Conservation (phyloP, 805 yeast genomes). For the Lipomyces chichibuensis region DNA sequence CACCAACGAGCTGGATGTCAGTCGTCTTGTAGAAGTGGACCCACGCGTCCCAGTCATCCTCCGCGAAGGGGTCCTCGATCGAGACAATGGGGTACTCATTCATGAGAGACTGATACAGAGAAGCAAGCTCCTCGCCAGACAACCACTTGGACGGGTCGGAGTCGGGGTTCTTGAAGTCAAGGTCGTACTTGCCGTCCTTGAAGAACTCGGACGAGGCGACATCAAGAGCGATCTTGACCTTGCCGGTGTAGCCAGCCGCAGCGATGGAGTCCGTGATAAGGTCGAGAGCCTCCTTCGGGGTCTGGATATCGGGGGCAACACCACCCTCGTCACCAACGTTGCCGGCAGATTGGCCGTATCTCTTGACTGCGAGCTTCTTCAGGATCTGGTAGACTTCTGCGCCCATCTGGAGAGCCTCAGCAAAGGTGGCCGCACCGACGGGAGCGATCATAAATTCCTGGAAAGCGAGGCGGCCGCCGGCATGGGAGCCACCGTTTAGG, state of each 20-base stretch:
- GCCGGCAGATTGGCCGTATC: conserved; percentile 97
- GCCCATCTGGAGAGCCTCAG: conserved; percentile 96
- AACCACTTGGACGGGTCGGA: conserved; percentile 91
- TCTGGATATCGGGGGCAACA: conserved; percentile 96
- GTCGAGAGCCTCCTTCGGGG: conserved; percentile 97
- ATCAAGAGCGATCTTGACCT: conserved; percentile 89
- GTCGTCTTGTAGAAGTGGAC: conserved; percentile 65
- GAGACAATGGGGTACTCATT: conserved; percentile 96
- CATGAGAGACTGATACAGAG: conserved; percentile 75
- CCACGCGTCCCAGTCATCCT: conserved; percentile 99
- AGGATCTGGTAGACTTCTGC: conserved; percentile 97
- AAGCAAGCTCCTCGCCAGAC: conserved; percentile 83
- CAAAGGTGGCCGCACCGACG: conserved; percentile 82
- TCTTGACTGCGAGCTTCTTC: conserved; percentile 89
- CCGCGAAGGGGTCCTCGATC: conserved; percentile 98
- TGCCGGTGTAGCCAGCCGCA: conserved; percentile 93
- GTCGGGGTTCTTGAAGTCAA: conserved; percentile 97
- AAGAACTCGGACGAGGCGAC: conserved; percentile 97
- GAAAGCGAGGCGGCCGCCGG: conserved; percentile 98
- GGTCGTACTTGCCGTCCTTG: conserved; percentile 95
- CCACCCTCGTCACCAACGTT: conserved; percentile 99
- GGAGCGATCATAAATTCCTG: conserved; percentile 99
- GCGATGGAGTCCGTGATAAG: conserved; percentile 87
- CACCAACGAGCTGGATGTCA: conserved; percentile 87
- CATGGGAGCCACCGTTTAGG: conserved; percentile 99